Base-by-base conservation (phyloP, 2,329 filamentous ascomycete species). In the Microcyclospora tardicrescens region DNA sequence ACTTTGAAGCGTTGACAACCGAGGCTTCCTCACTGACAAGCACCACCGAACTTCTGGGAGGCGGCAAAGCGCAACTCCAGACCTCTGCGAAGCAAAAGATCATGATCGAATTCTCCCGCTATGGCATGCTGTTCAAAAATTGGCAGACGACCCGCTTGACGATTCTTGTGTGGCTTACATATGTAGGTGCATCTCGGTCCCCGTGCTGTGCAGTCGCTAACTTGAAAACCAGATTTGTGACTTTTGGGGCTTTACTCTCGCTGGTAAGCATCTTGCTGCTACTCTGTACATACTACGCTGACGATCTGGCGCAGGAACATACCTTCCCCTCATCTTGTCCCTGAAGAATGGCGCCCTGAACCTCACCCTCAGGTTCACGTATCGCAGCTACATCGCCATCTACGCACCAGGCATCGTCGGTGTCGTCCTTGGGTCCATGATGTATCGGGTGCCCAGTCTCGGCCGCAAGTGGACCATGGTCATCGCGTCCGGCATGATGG, bases 301-400 rank as follows among this genome's bases (percentile, higher is more conserved):
- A 33, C 15, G 16, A 15, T 32, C 11, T 29, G 16, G 11, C 11
- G 4, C 46, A 62, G 66, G 68, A 8, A 57, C 60, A 32, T 72
- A 68, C 40, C 58, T 72, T 4, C 70, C 69, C 0, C 58, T 60
- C 2, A 71, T 73, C 35, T 55, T 73, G 2, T 66, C 67, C 3
- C 44, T 65, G n/a, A 73, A 73, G 47, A 72, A 73, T 40, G 64
- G 64, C 11, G 58, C 57, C 1, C 57, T 64, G 10, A 47, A 61
- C 3, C 57, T 68, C 3, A 62, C 64, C 2, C 60, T 73, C 10
- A 49, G 53, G 37, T 50, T 62, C 48, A 73, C 69, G 0, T 74
- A 74, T 45, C 64, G 67, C 13, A 66, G 62, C 3, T 73, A 73
- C 51, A 63, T 74, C 28, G 69, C 68, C 48, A 73, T 71, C 2